Percentiles rank a stretch among this genome's conserved stretches.
phyloP scores from a whole-genome alignment of 2,329 filamentous ascomycete genomes.

The Fusarium equiseti region DNA sequence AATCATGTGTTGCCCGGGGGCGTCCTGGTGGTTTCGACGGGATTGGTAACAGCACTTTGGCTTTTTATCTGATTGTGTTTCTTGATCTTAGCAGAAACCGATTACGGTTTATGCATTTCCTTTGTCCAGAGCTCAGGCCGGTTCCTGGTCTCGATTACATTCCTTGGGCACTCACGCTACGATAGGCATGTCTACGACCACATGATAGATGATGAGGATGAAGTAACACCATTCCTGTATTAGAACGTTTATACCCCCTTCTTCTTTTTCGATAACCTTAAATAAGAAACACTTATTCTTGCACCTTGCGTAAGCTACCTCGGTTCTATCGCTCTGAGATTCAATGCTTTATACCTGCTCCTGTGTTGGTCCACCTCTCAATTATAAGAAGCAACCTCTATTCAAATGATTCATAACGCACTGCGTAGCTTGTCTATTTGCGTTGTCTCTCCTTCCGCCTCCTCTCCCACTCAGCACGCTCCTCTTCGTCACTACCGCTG shows the following conservation, averaged over 20 bases:
- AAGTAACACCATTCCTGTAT: slow-evolving; percentile 11
- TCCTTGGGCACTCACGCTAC: slow-evolving; percentile 9
- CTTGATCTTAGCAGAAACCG: background rate
- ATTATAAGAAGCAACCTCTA: slow-evolving; percentile 32
- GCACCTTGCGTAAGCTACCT: slow-evolving; percentile 42
- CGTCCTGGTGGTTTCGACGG: slow-evolving; percentile 21
- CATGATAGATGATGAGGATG: slow-evolving; percentile 29
- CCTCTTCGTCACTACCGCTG: slow-evolving; percentile 73
- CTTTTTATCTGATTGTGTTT: slow-evolving; percentile 22
- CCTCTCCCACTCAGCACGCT: slow-evolving; percentile 71
- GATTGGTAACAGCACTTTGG: slow-evolving; percentile 32
- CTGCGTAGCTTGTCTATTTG: slow-evolving; percentile 22
- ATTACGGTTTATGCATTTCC: background rate
- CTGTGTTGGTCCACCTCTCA: slow-evolving; percentile 16
- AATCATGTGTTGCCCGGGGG: slow-evolving; percentile 32
- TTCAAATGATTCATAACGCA: slow-evolving; percentile 24
- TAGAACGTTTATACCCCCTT: slow-evolving; percentile 41
- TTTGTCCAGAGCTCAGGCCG: slow-evolving; percentile 33
- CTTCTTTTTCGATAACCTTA: slow-evolving; percentile 36
- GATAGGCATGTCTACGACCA: slow-evolving; percentile 15
- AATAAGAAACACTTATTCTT: slow-evolving; percentile 45
- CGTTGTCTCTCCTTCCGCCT: slow-evolving; percentile 58
- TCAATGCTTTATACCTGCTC: slow-evolving; percentile 35
- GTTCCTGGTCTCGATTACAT: slow-evolving; percentile 21
- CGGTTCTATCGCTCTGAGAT: slow-evolving; percentile 45